Conservation (phyloP, 2,329 filamentous ascomycete genomes). For the Scedosporium boydii region DNA sequence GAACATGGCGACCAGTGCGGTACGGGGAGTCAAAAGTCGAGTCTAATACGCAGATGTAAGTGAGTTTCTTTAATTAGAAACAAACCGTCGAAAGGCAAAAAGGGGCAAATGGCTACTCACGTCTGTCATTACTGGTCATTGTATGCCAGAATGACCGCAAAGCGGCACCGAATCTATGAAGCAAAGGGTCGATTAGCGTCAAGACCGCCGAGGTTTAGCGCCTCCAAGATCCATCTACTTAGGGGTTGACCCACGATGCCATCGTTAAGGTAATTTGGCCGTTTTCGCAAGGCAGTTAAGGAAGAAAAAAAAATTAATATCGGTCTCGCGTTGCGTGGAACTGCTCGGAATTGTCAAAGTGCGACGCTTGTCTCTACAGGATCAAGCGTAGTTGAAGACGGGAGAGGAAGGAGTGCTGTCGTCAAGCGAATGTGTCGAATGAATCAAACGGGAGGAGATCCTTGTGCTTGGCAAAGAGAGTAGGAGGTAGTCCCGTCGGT, state of each 20-base stretch:
- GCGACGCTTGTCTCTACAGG: not conserved
- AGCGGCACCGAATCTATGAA: slow-evolving; percentile 52
- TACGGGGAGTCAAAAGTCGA: slow-evolving; percentile 90
- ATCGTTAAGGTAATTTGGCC: not conserved
- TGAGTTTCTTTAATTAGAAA: not conserved
- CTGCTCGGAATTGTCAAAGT: not conserved
- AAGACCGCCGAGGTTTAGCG: not conserved
- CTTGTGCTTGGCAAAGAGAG: not conserved
- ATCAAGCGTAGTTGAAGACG: not conserved
- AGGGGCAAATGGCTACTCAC: slow-evolving; percentile 31
- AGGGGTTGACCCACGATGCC: not conserved
- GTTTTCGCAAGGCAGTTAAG: not conserved
- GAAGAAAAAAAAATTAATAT: not conserved
- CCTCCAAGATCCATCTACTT: not conserved
- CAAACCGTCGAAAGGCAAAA: not conserved
- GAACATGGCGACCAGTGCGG: slow-evolving; percentile 81
- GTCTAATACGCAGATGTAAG: slow-evolving; percentile 43
- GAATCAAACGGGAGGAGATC: not conserved
- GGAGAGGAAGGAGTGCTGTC: not conserved
- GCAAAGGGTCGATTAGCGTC: not conserved
- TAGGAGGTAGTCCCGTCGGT: not conserved
- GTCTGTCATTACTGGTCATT: slow-evolving; percentile 64
- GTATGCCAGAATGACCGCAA: slow-evolving; percentile 94
- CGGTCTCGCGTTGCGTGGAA: not conserved
- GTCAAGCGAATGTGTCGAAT: not conserved